These are phyloP conservation scores for Stromatinia cepivora DNA, from an alignment of 2,329 filamentous ascomycete species.

Conservation along the genomic window DNA sequence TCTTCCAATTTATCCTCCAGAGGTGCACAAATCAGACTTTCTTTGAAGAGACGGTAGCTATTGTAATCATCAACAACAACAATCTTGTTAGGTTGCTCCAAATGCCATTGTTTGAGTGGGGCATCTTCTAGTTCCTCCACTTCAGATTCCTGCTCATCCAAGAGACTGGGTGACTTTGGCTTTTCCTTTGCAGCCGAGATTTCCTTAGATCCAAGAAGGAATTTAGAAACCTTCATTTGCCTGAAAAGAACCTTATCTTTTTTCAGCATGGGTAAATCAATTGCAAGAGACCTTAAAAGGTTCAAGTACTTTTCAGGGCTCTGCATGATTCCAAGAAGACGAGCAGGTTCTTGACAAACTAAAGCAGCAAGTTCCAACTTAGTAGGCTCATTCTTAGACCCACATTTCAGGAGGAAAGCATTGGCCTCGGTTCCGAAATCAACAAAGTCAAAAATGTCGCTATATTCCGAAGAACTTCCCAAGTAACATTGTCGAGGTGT, in stretches of 20 bases:
- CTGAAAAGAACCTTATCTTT: slow-evolving; percentile 76
- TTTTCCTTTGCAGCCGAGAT: slow-evolving; percentile 44
- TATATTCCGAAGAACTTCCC: slow-evolving; percentile 68
- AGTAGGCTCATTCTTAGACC: slow-evolving; percentile 88
- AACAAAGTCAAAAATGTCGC: slow-evolving; percentile 94
- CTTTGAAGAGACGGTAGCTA: slow-evolving; percentile 85
- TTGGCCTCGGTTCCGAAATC: slow-evolving; percentile 90
- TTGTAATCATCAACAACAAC: slow-evolving; percentile 86
- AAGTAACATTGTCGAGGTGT: slow-evolving; percentile 78
- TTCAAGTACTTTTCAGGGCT: slow-evolving; percentile 83
- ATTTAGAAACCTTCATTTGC: slow-evolving; percentile 72
- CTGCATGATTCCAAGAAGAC: slow-evolving; percentile 77
- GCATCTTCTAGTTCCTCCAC: slow-evolving; percentile 48
- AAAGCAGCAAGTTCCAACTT: slow-evolving; percentile 81
- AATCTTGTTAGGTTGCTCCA: slow-evolving; percentile 70
- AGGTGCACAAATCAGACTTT: slow-evolving; percentile 79
- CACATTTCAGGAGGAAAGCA: slow-evolving; percentile 81
- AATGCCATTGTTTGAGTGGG: slow-evolving; percentile 57
- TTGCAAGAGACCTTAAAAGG: slow-evolving; percentile 77
- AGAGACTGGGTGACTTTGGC: slow-evolving; percentile 23
- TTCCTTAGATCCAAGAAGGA: slow-evolving; percentile 82
- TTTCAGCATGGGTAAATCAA: slow-evolving; percentile 67
- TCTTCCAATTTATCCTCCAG: slow-evolving; percentile 84
- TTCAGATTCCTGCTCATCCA: slow-evolving; percentile 45
- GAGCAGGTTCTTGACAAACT: slow-evolving; percentile 79